These are phyloP conservation scores for Pseudogymnoascus destructans DNA, from an alignment of 2,329 filamentous ascomycete species.

Conservation along the genomic window DNA sequence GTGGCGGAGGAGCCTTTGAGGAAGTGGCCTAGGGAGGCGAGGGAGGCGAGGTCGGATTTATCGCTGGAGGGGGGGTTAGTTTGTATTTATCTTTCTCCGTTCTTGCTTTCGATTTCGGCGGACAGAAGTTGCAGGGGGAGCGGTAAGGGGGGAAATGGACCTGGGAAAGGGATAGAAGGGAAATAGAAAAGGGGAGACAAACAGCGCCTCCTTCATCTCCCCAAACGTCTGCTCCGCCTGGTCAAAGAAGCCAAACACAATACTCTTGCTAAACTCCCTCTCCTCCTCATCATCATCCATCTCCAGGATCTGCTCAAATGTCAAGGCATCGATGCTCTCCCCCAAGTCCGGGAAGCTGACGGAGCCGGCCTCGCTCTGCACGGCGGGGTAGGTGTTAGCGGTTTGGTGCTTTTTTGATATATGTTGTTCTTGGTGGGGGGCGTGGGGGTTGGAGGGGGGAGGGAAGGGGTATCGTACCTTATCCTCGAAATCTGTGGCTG, in stretches of 20 bases:
- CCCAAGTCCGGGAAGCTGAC: constrained; percentile 41
- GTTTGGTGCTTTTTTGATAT: too few species aligned
- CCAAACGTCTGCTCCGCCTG: constrained; percentile 78
- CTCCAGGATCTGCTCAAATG: constrained; percentile 91
- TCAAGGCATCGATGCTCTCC: constrained; percentile 63
- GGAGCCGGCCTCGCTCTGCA: constrained; percentile 26
- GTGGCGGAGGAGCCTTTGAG: constrained; percentile 95
- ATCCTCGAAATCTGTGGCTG: not conserved
- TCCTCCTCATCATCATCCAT: constrained; percentile 90
- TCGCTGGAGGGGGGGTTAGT: too few species aligned
- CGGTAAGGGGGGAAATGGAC: too few species aligned
- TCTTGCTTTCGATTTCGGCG: too few species aligned
- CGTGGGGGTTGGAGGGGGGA: too few species aligned
- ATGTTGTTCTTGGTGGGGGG: too few species aligned
- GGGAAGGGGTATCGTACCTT: not conserved
- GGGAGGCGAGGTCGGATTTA: constrained; percentile 52
- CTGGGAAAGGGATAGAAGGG: not conserved
- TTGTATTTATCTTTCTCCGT: too few species aligned
- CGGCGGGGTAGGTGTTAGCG: not conserved
- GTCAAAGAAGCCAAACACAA: constrained; percentile 85
- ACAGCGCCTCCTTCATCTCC: constrained; percentile 76
- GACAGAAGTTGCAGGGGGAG: too few species aligned
- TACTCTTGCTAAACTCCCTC: constrained; percentile 74
- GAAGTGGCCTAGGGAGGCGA: constrained; percentile 85
- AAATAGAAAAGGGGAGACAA: constrained; percentile 31